Evolutionary conservation across 345 rosid genomes (phyloP).

Genomic region (Arabidopsis suecica): DNA sequence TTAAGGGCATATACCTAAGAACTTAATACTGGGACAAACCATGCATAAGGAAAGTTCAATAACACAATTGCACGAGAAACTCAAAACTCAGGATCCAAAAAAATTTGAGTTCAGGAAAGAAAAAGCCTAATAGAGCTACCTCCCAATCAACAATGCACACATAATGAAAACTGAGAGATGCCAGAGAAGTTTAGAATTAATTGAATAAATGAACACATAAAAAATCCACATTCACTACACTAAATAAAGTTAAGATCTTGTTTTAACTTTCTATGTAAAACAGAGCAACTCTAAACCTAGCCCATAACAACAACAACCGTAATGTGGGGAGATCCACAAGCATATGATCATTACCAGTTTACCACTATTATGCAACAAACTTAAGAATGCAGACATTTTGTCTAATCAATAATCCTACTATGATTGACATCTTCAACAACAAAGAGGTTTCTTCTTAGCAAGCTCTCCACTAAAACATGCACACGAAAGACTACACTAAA

Average conservation of each 20-base stretch:
- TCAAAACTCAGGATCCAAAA: slow-evolving; percentile 1
- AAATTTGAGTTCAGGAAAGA: not conserved
- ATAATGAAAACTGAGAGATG: not conserved
- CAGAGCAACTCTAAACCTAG: not conserved
- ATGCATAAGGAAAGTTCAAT: not conserved
- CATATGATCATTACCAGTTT: slow-evolving; percentile 3
- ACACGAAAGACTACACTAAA: not conserved
- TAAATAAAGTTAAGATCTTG: not conserved
- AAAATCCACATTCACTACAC: not conserved
- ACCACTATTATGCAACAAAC: slow-evolving; percentile 15
- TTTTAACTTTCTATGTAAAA: not conserved
- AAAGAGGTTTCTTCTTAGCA: not conserved
- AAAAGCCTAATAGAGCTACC: not conserved
- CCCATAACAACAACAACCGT: not conserved
- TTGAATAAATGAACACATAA: not conserved
- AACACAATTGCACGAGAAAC: not conserved
- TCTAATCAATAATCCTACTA: not conserved
- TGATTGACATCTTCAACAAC: not conserved
- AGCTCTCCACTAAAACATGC: not conserved
- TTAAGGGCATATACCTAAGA: not conserved
- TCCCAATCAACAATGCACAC: not conserved
- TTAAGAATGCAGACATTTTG: not conserved
- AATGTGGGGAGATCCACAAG: not conserved
- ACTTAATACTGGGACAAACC: not conserved
- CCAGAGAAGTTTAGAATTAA: not conserved